Evolutionary conservation across 257 asterid genomes (phyloP).

Genomic region (Lycium barbarum): DNA sequence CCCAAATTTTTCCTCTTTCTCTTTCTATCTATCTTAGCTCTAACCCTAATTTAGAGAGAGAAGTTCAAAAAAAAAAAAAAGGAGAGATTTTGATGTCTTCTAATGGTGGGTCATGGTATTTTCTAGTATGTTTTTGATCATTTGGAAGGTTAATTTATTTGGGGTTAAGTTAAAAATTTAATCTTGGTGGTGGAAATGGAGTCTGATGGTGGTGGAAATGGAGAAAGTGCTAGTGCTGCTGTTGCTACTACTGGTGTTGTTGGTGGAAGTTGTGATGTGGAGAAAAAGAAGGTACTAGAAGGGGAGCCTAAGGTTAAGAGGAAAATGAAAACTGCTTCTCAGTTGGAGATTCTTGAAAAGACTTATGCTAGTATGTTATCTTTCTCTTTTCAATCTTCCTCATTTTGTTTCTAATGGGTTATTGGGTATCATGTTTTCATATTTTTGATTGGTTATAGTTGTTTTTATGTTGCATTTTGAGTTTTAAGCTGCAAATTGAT

Average conservation of each 20-base stretch:
- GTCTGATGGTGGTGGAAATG: conserved; percentile 50
- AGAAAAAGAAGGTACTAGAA: conserved; percentile 53
- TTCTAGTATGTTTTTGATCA: conserved; percentile 36
- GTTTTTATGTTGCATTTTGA: background rate
- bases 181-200: conserved; percentile 58
- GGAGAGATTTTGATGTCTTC: conserved; percentile 20
- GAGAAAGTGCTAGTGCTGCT: conserved; percentile 35
- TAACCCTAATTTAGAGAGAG: conserved; percentile 22
- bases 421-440: background rate
- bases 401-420: background rate
- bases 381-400: background rate
- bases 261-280: conserved; percentile 45
- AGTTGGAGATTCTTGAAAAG: conserved; percentile 81
- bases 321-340: conserved; percentile 89
- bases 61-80: background rate
- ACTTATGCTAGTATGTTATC: conserved; percentile 71
- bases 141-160: conserved; percentile 33
- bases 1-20: conserved; percentile 33
- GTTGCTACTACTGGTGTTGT: conserved; percentile 28
- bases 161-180: conserved; percentile 7
- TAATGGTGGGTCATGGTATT: conserved; percentile 37
- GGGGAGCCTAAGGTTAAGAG: conserved; percentile 75
- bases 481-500: too few species aligned
- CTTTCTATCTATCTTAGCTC: conserved; percentile 5
- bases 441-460: background rate